phyloP scores from a whole-genome alignment of 257 asterid genomes.

The Penstemon newberryi region DNA sequence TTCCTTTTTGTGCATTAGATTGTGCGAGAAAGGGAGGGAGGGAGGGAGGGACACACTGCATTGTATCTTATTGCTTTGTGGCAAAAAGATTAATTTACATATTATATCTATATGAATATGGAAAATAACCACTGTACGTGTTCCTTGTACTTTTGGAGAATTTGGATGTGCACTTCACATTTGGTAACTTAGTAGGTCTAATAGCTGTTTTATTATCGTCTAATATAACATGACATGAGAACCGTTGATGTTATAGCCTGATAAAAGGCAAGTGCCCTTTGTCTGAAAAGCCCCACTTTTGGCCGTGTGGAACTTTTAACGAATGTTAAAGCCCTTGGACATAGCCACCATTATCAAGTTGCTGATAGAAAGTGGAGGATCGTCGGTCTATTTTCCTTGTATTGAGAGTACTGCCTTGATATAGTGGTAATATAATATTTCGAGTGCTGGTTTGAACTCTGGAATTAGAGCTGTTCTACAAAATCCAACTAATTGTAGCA shows the following conservation, averaged over 20 bases:
- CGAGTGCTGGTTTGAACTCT: not conserved
- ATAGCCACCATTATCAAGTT: not conserved
- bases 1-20: not conserved
- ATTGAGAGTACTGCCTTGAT: not conserved
- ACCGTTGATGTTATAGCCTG: too few species aligned
- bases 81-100: not conserved
- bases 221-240: not conserved
- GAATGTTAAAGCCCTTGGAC: not conserved
- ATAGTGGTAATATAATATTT: not conserved
- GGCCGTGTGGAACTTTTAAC: not conserved
- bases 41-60: not conserved
- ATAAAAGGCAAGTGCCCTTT: not conserved
- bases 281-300: not conserved
- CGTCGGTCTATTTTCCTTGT: not conserved
- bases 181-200: not conserved
- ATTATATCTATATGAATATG: not conserved
- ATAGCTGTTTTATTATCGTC: not conserved
- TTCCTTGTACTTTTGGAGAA: not conserved
- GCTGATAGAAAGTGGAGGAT: slow-evolving; percentile 7
- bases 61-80: not conserved
- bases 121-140: not conserved
- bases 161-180: not conserved
- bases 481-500: not conserved
- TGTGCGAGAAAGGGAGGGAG: not conserved
- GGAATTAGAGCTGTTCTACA: not conserved